These are phyloP conservation scores for Babesia ovata DNA, from an alignment of 169 alveolate species.

Conservation along the genomic window DNA sequence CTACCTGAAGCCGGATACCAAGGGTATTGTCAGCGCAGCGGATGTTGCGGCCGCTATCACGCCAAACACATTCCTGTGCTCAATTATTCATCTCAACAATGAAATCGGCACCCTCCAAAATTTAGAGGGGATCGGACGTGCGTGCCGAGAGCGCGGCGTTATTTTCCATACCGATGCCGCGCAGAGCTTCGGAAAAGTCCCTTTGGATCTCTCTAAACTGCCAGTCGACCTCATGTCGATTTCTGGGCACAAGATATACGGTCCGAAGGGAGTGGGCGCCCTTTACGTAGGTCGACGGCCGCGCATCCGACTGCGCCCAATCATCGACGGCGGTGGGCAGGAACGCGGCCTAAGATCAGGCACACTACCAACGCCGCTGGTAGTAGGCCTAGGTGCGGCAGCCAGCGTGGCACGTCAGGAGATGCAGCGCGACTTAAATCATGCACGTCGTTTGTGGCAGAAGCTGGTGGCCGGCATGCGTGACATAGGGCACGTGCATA, in stretches of 20 bases:
- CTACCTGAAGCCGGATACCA: constrained; percentile 89
- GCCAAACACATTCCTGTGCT: constrained; percentile 91
- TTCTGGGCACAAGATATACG: constrained; percentile 97
- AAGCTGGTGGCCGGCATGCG: constrained; percentile 75
- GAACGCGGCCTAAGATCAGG: constrained; percentile 98
- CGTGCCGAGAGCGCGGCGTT: constrained; percentile 91
- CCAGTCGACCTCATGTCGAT: constrained; percentile 91
- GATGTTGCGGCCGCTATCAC: constrained; percentile 90
- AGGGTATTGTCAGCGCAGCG: constrained; percentile 88
- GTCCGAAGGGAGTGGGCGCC: constrained; percentile 99
- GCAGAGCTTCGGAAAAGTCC: constrained; percentile 92
- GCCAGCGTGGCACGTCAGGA: constrained; percentile 88
- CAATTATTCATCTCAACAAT: constrained; percentile 94
- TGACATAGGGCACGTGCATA: constrained; percentile 79
- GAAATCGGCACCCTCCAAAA: constrained; percentile 98
- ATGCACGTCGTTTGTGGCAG: constrained; percentile 83
- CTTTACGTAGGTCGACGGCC: constrained; percentile 94
- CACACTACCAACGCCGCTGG: constrained; percentile 88
- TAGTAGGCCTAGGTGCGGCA: constrained; percentile 98
- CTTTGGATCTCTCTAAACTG: constrained; percentile 90
- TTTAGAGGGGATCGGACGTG: constrained; percentile 89
- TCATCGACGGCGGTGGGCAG: constrained; percentile 99
- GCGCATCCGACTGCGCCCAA: constrained; percentile 91
- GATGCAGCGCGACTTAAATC: constrained; percentile 90
- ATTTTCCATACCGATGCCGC: constrained; percentile 96